A percentile compares a stretch with the other conserved stretches of the same genome.
Conservation (phyloP, 2,329 filamentous ascomycete species). For the Botryosphaeria dothidea region DNA sequence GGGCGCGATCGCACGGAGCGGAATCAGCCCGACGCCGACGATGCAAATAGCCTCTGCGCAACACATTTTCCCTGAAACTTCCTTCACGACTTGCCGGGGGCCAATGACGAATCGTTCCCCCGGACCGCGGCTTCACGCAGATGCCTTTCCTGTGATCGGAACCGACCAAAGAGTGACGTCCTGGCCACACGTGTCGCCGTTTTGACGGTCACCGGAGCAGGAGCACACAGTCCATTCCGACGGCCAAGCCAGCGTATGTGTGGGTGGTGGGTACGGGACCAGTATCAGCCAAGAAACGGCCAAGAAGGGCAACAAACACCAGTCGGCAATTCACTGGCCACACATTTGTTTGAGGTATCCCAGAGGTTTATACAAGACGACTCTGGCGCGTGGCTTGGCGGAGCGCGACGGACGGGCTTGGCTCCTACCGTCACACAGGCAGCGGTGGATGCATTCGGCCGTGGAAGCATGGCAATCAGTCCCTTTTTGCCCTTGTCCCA, state of each 20-base stretch:
- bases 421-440: not conserved
- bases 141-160: not conserved
- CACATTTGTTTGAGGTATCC: not conserved
- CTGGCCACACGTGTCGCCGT: not conserved
- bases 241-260: not conserved
- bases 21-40: not conserved
- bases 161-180: not conserved
- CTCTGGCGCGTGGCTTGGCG: constrained; percentile 3
- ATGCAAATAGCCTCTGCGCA: not conserved
- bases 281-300: constrained; percentile 10
- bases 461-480: not conserved
- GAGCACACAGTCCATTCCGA: not conserved
- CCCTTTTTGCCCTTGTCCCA: not conserved
- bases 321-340: not conserved
- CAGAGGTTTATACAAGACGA: not conserved
- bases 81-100: not conserved
- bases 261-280: constrained; percentile 3
- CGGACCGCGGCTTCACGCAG: not conserved
- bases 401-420: constrained; percentile 4
- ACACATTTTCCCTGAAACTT: not conserved
- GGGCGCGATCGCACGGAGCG: not conserved
- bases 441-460: constrained; percentile 10
- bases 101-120: not conserved
- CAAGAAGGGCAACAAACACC: not conserved
- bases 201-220: not conserved